Conservation (phyloP, 192 early-diverging fungal genomes). For the Coemansia sp. region DNA sequence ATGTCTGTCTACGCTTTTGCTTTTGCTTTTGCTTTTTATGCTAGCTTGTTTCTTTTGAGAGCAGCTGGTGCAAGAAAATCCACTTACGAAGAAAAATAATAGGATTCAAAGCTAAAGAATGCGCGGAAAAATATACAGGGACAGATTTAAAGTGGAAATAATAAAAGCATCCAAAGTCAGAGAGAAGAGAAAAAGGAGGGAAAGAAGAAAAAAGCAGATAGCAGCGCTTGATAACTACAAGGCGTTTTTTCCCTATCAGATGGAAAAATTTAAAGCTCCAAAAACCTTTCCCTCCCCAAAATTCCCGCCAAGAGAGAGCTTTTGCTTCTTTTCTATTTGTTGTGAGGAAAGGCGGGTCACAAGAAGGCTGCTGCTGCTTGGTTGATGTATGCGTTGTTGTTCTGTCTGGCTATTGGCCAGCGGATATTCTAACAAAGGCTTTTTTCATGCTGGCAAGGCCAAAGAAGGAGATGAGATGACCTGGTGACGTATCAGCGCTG, state of each 20-base stretch:
- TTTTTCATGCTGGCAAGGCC: neutral
- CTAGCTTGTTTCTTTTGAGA: neutral
- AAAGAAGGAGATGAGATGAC: neutral
- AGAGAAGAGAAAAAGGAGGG: constrained; percentile 5
- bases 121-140: neutral
- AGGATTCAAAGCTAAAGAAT: neutral
- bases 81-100: neutral
- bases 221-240: neutral
- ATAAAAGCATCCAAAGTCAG: neutral
- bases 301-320: constrained; percentile 1
- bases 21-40: neutral
- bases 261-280: neutral
- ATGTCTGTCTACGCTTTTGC: constrained; percentile 15
- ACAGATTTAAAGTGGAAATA: neutral
- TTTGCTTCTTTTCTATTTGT: neutral
- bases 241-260: neutral
- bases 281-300: constrained; percentile 5
- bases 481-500: neutral
- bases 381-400: too few species aligned
- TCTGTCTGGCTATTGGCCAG: too few species aligned
- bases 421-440: neutral
- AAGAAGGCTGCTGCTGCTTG: too few species aligned
- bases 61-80: neutral
- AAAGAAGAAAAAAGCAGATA: neutral
- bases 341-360: too few species aligned